Percentiles rank a stretch among this genome's conserved stretches.
Conservation (phyloP, 805 yeast species). For the Lipomyces lipofer region DNA sequence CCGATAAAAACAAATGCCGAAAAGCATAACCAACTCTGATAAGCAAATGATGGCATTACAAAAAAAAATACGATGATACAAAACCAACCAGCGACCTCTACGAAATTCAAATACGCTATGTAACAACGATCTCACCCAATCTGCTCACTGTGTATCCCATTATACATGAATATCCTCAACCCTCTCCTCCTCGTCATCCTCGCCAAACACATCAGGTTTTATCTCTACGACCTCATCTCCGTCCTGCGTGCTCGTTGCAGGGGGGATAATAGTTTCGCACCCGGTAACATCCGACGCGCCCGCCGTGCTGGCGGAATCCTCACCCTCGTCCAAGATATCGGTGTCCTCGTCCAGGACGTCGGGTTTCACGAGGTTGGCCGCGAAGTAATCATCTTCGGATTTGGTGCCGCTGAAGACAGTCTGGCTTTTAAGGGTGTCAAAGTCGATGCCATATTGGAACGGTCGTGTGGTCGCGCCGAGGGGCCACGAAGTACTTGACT, state of each 20-base stretch:
- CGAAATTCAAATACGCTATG: too few species aligned
- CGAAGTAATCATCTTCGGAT: conserved; percentile 4
- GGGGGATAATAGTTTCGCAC: not conserved
- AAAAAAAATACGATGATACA: too few species aligned
- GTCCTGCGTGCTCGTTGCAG: too few species aligned
- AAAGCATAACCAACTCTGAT: too few species aligned
- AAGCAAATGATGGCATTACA: too few species aligned
- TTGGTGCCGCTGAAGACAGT: conserved; percentile 8
- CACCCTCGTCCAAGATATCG: conserved; percentile 10
- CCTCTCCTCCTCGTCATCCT: conserved; percentile 10
- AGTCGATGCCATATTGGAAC: not conserved
- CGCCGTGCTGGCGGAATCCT: not conserved
- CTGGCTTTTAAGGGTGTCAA: not conserved
- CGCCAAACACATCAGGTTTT: conserved; percentile 6
- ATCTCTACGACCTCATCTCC: conserved; percentile 17
- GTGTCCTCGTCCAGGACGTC: conserved; percentile 9
- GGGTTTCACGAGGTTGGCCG: conserved; percentile 4
- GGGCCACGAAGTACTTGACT: not conserved
- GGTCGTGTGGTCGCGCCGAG: not conserved
- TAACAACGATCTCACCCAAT: too few species aligned
- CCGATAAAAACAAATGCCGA: too few species aligned
- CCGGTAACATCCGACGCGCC: not conserved
- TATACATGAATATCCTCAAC: conserved; percentile 11
- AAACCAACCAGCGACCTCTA: too few species aligned
- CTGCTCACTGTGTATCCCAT: too few species aligned